Conservation (phyloP, 257 asterid species). For the Handroanthus guayacan region DNA sequence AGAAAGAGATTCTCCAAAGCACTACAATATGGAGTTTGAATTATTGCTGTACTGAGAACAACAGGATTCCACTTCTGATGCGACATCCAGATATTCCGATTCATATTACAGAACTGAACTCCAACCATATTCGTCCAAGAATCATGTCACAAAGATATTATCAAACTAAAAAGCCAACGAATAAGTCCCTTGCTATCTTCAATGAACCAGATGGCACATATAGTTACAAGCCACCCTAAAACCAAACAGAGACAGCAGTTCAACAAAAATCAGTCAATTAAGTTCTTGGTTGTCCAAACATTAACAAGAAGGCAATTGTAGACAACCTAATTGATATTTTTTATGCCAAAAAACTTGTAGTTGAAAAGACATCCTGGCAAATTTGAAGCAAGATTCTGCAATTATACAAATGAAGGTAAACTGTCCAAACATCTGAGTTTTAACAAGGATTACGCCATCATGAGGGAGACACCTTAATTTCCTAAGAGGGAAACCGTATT, state of each 20-base stretch:
- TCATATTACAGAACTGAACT: constrained; percentile 29
- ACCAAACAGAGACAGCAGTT: neutral
- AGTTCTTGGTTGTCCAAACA: neutral
- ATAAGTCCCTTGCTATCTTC: constrained; percentile 10
- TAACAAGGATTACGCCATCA: neutral
- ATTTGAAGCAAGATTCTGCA: constrained; percentile 9
- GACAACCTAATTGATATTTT: neutral
- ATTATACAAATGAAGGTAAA: neutral
- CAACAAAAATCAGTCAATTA: neutral
- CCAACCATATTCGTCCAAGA: constrained; percentile 31
- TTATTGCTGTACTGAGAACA: constrained; percentile 54
- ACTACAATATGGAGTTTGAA: constrained; percentile 54
- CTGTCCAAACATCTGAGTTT: neutral
- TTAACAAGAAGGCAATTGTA: neutral
- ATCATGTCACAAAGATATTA: constrained; percentile 38
- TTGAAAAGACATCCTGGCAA: neutral
- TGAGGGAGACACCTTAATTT: neutral
- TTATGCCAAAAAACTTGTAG: neutral
- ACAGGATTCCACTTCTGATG: constrained; percentile 61
- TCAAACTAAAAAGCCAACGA: constrained; percentile 24
- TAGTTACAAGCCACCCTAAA: neutral
- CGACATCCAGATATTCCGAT: constrained; percentile 53
- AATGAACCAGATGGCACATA: neutral
- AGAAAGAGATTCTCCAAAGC: constrained; percentile 67
- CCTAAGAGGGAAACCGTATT: neutral